These are phyloP conservation scores for Trichoderma oligosporum DNA, from an alignment of 2,329 filamentous ascomycete species.

Conservation along the genomic window DNA sequence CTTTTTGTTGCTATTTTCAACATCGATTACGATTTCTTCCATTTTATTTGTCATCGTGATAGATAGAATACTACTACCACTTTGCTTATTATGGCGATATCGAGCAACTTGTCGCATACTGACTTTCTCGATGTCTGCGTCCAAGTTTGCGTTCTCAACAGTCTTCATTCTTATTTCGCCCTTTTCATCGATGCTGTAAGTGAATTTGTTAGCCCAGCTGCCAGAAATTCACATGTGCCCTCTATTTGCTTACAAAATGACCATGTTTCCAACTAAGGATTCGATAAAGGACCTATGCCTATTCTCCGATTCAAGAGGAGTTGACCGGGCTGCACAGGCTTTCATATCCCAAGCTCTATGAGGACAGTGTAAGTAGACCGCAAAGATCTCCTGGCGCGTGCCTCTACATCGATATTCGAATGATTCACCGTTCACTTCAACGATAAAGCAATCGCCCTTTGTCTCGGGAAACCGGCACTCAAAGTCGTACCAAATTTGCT, in stretches of 20 bases:
- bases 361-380: constrained; percentile 31
- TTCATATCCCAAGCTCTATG: constrained; percentile 33
- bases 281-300: constrained; percentile 24
- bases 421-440: constrained; percentile 30
- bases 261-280: constrained; percentile 25
- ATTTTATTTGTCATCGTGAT: neutral
- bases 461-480: constrained; percentile 22
- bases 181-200: neutral
- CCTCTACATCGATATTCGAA: constrained; percentile 26
- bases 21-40: neutral
- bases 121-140: neutral
- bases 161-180: constrained; percentile 3
- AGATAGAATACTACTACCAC: neutral
- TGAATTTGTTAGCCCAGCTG: neutral
- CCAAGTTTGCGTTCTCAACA: neutral
- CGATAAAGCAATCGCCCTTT: constrained; percentile 17
- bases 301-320: constrained; percentile 17
- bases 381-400: constrained; percentile 22
- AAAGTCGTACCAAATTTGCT: constrained; percentile 29
- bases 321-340: constrained; percentile 22
- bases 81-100: constrained; percentile 1
- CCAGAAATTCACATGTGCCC: neutral
- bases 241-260: constrained; percentile 25
- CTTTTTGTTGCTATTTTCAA: neutral
- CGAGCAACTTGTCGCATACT: constrained; percentile 13